Evolutionary conservation across 148 eudicot genomes (phyloP).

Genomic region (Polygonum maritimum): DNA sequence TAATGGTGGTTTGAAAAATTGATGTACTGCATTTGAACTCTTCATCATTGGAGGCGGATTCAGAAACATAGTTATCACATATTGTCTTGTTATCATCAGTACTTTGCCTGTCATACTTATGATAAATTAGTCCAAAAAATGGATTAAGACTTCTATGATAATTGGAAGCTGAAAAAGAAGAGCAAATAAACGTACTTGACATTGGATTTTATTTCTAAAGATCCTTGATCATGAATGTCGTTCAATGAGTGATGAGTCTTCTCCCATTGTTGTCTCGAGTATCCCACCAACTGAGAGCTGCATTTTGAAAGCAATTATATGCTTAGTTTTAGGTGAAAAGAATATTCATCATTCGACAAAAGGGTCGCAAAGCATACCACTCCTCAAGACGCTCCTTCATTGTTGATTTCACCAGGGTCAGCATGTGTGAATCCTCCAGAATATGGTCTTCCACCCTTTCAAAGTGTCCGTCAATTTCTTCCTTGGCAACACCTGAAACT

Average conservation of each 20-base stretch:
- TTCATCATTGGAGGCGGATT: constrained; percentile 29
- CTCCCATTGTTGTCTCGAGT: constrained; percentile 41
- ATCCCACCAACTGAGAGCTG: constrained; percentile 42
- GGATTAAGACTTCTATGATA: not conserved
- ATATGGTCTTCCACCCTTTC: constrained; percentile 43
- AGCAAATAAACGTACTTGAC: constrained; percentile 24
- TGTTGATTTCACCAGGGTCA: constrained; percentile 42
- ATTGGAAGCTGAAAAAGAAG: not conserved
- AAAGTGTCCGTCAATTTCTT: constrained; percentile 34
- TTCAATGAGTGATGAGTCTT: constrained; percentile 31
- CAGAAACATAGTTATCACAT: constrained; percentile 23
- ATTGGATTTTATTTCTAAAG: constrained; percentile 26
- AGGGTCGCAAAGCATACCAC: constrained; percentile 40
- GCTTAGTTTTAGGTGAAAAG: not conserved
- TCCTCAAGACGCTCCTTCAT: constrained; percentile 44
- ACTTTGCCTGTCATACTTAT: constrained; percentile 32
- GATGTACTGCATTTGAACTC: constrained; percentile 29
- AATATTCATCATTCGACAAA: not conserved
- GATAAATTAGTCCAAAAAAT: not conserved
- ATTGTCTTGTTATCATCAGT: constrained; percentile 23
- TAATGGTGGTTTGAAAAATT: constrained; percentile 24
- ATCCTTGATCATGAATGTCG: constrained; percentile 24
- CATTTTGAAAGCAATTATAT: not conserved
- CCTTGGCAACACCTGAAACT: constrained; percentile 41
- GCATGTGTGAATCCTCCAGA: constrained; percentile 43